Percentiles rank a stretch among this genome's conserved stretches.
phyloP scores from a whole-genome alignment of 1,139 yeast genomes.

The Wickerhamiella pararugosa region DNA sequence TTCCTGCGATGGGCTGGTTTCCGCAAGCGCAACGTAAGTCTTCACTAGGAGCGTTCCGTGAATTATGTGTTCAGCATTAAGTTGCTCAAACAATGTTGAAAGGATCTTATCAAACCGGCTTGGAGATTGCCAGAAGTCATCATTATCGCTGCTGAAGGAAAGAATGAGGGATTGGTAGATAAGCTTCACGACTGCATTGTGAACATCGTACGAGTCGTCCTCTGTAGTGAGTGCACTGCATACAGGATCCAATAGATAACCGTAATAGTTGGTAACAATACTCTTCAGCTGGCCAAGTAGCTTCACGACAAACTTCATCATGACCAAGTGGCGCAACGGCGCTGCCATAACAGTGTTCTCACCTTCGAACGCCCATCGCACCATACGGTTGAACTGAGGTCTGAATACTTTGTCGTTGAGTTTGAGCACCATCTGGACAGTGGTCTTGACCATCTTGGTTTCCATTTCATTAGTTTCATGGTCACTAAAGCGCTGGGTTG shows the following conservation, averaged over 20 bases:
- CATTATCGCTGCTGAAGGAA: slow-evolving; percentile 78
- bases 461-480: slow-evolving; percentile 75
- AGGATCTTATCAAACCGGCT: slow-evolving; percentile 66
- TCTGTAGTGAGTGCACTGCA: slow-evolving; percentile 32
- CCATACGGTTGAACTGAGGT: slow-evolving; percentile 74
- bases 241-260: slow-evolving; percentile 68
- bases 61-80: slow-evolving; percentile 43
- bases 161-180: slow-evolving; percentile 56
- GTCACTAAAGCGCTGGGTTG: slow-evolving; percentile 44
- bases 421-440: slow-evolving; percentile 68
- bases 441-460: slow-evolving; percentile 56
- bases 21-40: slow-evolving; percentile 62
- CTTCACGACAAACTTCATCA: slow-evolving; percentile 76
- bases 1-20: slow-evolving; percentile 58
- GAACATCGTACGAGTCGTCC: slow-evolving; percentile 16
- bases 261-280: slow-evolving; percentile 75
- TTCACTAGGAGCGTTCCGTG: slow-evolving; percentile 46
- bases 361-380: slow-evolving; percentile 88
- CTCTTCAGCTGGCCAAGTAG: slow-evolving; percentile 73
- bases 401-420: slow-evolving; percentile 87
- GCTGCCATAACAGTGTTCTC: slow-evolving; percentile 37
- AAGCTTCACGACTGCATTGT: slow-evolving; percentile 48
- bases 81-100: slow-evolving; percentile 47
- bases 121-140: slow-evolving; percentile 86
- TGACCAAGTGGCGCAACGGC: slow-evolving; percentile 34